Conservation (phyloP, 192 early-diverging fungal species). For the Obelidium mucronatum region DNA sequence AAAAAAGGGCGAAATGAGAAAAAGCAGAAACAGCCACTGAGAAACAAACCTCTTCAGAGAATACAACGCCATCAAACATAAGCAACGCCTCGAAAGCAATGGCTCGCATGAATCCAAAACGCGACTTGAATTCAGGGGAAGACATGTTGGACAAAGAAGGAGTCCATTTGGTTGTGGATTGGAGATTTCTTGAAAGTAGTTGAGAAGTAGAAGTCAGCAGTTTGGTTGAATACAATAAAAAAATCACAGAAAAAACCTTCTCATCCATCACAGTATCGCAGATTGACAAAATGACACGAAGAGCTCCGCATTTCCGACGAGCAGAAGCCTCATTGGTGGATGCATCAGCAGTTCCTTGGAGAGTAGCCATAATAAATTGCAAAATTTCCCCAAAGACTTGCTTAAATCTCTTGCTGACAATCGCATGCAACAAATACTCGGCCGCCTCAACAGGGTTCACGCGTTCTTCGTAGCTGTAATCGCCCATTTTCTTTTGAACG, state of each 20-base stretch:
- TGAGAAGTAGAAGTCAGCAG: too few relatives aligned
- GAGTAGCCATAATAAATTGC: slow-evolving; percentile 75
- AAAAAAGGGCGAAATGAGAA: slow-evolving; percentile 6
- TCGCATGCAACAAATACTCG: slow-evolving; percentile 76
- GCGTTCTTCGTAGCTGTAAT: slow-evolving; percentile 80
- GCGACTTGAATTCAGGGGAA: slow-evolving; percentile 84
- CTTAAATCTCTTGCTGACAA: slow-evolving; percentile 81
- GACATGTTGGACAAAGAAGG: slow-evolving; percentile 77
- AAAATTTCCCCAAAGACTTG: slow-evolving; percentile 83
- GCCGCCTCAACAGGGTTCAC: slow-evolving; percentile 76
- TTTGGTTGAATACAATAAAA: background rate
- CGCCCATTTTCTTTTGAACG: slow-evolving; percentile 62
- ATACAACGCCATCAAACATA: slow-evolving; percentile 45
- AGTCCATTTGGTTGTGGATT: slow-evolving; percentile 67
- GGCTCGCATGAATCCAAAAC: slow-evolving; percentile 80
- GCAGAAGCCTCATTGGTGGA: slow-evolving; percentile 45
- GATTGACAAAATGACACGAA: slow-evolving; percentile 85
- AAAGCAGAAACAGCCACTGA: background rate
- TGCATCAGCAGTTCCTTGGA: slow-evolving; percentile 21
- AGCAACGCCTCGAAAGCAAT: slow-evolving; percentile 58
- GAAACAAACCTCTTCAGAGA: slow-evolving; percentile 26
- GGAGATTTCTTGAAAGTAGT: slow-evolving; percentile 81
- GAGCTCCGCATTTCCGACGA: slow-evolving; percentile 86
- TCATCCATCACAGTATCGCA: slow-evolving; percentile 69
- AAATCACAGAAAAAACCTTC: background rate